phyloP scores from a whole-genome alignment of 1,284 basidiomycete genomes.

The Cerioporus squamosus region DNA sequence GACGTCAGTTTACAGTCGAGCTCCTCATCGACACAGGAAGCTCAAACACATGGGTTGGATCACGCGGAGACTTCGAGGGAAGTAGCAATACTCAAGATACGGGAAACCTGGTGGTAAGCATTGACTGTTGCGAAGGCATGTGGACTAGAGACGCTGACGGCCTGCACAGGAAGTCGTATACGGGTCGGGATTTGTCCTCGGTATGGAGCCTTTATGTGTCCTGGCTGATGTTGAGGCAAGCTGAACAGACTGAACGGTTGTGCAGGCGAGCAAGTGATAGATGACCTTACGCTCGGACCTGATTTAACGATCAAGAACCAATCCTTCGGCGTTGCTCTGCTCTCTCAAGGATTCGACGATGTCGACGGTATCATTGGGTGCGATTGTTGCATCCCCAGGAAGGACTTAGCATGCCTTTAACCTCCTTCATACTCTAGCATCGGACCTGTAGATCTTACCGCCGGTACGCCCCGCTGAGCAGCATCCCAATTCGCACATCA shows the following conservation, averaged over 20 bases:
- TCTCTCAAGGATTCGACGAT: constrained; percentile 38
- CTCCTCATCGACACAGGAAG: constrained; percentile 24
- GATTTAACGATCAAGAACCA: constrained; percentile 37
- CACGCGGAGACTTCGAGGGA: constrained; percentile 46
- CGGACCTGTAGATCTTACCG: constrained; percentile 49
- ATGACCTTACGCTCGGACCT: constrained; percentile 31
- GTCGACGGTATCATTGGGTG: constrained; percentile 53
- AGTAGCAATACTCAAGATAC: constrained; percentile 42
- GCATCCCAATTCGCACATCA: too few relatives aligned
- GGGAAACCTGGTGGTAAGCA: constrained; percentile 2
- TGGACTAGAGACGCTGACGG: neutral
- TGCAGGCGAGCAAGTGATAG: neutral
- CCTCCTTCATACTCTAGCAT: constrained; percentile 31
- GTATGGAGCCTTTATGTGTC: too few relatives aligned
- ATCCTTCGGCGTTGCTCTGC: constrained; percentile 55
- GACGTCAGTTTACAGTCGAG: neutral
- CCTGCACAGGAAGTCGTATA: constrained; percentile 45
- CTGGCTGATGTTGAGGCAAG: too few relatives aligned
- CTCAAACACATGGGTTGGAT: constrained; percentile 67
- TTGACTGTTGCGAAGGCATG: neutral
- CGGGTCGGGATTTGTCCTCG: too few relatives aligned
- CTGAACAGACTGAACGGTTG: too few relatives aligned
- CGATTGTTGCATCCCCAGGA: neutral
- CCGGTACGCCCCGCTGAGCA: constrained; percentile 15
- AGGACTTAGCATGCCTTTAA: neutral